Base-by-base conservation (phyloP, 306 rosid genomes). In the Dryas drummondii region DNA sequence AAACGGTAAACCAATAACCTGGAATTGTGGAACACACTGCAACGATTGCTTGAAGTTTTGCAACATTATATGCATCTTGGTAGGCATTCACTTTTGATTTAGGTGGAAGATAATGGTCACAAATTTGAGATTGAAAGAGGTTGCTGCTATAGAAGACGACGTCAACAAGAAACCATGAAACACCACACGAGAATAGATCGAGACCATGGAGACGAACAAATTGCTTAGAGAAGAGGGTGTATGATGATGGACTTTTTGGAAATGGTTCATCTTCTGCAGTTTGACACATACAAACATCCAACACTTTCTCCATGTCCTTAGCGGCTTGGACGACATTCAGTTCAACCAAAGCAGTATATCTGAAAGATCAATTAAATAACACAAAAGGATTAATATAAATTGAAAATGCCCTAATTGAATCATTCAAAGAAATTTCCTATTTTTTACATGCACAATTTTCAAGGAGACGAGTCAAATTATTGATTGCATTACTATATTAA, bases 281-380 rank as follows among this genome's bases (percentile, higher is more conserved):
- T 63, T 85, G 83, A 51, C 61, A 70, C 22, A 89, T 2, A 1
- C 89, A 14, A 0, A 91, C 81, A 6, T 82, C 90, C 64, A 92
- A 69, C n/a, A 92, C 91, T 76, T 82, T 86, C 81, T 86, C 87
- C 97, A 92, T 89, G 79, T 92, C 93, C 82, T 71, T 86, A 1
- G 89, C 87, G 9, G 97, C 97, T 83, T 88, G 96, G 51, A 47
- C n/a, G 76, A 90, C 88, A 78, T 92, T 86, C 44, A 80, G 79
- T 70, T 86, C 91, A 22, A 92, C 97, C 69, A 92, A 54, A 4
- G 96, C 93, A 64, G 97, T 92, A n/a, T 92, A 92, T 72, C 97
- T 91, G 79, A 7, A 22, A 55, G 17, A 55, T 27, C 22, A 7
- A 17, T n/a, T 26, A 2, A 55, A 55, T 17, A 22, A 22, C 22